Base-by-base conservation (phyloP, 805 yeast genomes). In the Huiozyma sinensis region DNA sequence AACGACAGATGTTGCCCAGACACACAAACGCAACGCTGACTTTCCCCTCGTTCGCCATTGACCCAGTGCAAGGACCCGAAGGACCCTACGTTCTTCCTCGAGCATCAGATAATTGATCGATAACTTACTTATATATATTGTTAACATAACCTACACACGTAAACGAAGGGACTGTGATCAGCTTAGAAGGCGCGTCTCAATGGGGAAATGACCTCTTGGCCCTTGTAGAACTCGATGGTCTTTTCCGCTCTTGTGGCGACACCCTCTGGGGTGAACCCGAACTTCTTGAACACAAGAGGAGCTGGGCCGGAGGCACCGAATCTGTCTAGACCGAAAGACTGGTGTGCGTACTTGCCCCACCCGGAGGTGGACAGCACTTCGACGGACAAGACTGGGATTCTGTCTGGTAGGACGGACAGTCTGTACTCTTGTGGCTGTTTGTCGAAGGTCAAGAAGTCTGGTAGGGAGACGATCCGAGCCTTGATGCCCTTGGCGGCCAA, bases 281-380 rank as follows among this genome's bases (percentile, higher is more conserved):
- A 85, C 72, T 61, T 71, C 69, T 85, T 77, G 81, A 80, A 92
- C 50, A 90, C 76, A 51, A 83, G 86, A 47, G 70, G 68, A 63
- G 82, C 92, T 66, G 85, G 83, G 66, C 95, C 98, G 48, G 97
- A 88, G 50, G 89, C 92, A 77, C 98, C 98, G 65, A 92, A 92
- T 72, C 86, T 79, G 78, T 87, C 79, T 63, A 92, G 75, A 70
- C 97, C 96, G 60, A 90, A 86, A 68, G 88, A 95, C 74, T 84
- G 94, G 72, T 92, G 98, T 47, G 97, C 78, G 75, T 88, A 92
- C 69, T 81, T 84, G 58, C 81, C 73, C 98, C 98, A 92, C 47
- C 96, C 96, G 57, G 76, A 72, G 44, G 95, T 79, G 45, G 95
- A 69, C 79, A 87, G 74, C 43, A 88, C 97, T 78, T 92, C 98